Base-by-base conservation (phyloP, 192 early-diverging fungal genomes). In the Podila epicladia region DNA sequence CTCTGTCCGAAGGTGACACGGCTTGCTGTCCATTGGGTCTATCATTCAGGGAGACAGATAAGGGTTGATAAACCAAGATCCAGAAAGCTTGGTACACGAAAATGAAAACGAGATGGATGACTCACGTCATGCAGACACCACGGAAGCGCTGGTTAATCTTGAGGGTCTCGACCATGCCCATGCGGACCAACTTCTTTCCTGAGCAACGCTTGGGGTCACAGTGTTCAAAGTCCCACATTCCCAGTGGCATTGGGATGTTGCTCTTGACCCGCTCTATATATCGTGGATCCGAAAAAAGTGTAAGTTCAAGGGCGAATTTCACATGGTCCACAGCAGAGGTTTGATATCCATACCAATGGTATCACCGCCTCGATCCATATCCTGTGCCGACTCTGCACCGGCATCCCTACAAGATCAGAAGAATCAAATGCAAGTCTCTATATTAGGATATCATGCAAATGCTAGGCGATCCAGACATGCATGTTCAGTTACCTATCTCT, bases 141-240 rank as follows among this genome's bases (percentile, higher is more conserved):
- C 93, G 89, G 86, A 98, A 99, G 31, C 91, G 87, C 62, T 93
- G 92, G 9, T 91, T 92, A 31, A 98, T 87, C 57, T 93, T 90
- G 45, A 99, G 87, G 31, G 89, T 89, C 28, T 93, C 90, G 26
- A 98, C 87, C 63, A 97, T 86, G 45, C 92, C 90, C 69, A 93
- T 80, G 55, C 97, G 92, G 22, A 89, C 94, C 8, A 99, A 83
- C 74, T 95, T 95, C 58, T 93, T 92, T 62, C 98, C 97, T 4
- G 95, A 97, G 84, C 97, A 98, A 20, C 97, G 91, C 83, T 98
- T 97, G 1, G 98, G 98, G 82, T 99, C 98, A 86, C 97, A 99
- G 80, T 99, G 98, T 66, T 94, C 95, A 88, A 99, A 99, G 83
- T 99, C 98, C 89, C 94, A 95, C 93, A 95, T 94, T 60, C 86